Evolutionary conservation across 179 eudicot species (phyloP).

Genomic region (Nepenthes alata): DNA sequence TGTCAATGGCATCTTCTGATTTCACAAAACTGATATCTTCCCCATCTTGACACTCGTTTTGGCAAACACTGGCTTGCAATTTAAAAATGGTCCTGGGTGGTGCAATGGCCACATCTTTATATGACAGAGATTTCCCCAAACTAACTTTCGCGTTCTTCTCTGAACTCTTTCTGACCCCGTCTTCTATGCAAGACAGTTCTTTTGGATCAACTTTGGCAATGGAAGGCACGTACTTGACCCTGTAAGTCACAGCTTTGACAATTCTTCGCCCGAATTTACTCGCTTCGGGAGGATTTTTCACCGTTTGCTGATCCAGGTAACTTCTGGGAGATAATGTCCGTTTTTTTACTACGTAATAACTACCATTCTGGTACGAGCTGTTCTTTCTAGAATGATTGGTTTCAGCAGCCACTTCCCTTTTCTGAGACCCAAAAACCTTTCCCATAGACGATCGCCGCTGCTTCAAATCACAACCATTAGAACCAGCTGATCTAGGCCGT

Average conservation of each 20-base stretch:
- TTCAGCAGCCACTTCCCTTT: conserved; percentile 52
- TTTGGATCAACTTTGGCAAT: conserved; percentile 27
- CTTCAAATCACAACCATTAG: conserved; percentile 53
- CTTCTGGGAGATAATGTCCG: conserved; percentile 46
- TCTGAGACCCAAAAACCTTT: conserved; percentile 63
- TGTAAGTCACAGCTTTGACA: conserved; percentile 65
- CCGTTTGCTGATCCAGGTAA: conserved; percentile 42
- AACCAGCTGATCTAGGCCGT: conserved; percentile 75
- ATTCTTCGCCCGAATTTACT: conserved; percentile 67
- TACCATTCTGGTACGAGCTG: conserved; percentile 46
- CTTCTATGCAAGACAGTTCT: conserved; percentile 34
- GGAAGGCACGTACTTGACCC: conserved; percentile 73
- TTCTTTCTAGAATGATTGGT: conserved; percentile 36
- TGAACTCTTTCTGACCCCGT: conserved; percentile 26
- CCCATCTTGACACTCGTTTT: conserved; percentile 22
- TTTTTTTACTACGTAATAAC: conserved; percentile 62
- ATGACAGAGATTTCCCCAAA: conserved; percentile 92
- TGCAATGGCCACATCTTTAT: conserved; percentile 96
- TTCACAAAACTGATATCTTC: conserved; percentile 22
- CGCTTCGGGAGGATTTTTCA: conserved; percentile 33
- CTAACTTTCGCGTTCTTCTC: conserved; percentile 66
- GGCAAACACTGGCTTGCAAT: conserved; percentile 39
- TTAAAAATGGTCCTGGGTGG: conserved; percentile 87
- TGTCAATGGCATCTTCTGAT: conserved; percentile 1
- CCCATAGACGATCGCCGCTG: conserved; percentile 48